Conservation (phyloP, 2,329 filamentous ascomycete species). For the Thyridium curvatum region DNA sequence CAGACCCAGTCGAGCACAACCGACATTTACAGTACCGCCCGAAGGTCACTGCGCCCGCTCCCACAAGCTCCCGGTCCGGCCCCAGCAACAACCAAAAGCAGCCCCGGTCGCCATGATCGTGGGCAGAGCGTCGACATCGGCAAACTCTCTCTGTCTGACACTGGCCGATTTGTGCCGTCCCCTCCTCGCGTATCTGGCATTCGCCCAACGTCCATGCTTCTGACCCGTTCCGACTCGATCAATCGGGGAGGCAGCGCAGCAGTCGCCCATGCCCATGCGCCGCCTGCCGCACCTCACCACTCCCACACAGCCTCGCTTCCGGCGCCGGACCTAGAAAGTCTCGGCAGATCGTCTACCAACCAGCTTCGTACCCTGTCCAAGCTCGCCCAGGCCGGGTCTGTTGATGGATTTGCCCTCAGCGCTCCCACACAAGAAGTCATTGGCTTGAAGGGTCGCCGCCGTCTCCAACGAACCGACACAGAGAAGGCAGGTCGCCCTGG, state of each 20-base stretch:
- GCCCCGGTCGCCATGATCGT: conserved; percentile 25
- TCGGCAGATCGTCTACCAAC: conserved; percentile 84
- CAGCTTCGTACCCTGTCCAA: conserved; percentile 84
- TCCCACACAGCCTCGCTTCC: conserved; percentile 42
- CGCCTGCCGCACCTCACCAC: conserved; percentile 28
- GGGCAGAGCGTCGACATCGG: conserved; percentile 61
- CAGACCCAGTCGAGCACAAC: conserved; percentile 32
- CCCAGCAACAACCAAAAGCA: conserved; percentile 20
- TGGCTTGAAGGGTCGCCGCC: conserved; percentile 77
- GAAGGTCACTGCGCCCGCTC: conserved; percentile 71
- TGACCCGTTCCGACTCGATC: conserved; percentile 52
- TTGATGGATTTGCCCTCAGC: conserved; percentile 75
- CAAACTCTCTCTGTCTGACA: conserved; percentile 43
- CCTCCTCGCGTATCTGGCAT: conserved; percentile 33
- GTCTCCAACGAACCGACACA: conserved; percentile 67
- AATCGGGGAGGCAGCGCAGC: conserved; percentile 25
- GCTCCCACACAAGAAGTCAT: conserved; percentile 78
- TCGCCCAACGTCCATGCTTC: conserved; percentile 56
- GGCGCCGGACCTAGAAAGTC: conserved; percentile 68
- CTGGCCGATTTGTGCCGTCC: conserved; percentile 25
- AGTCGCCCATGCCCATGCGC: conserved; percentile 17
- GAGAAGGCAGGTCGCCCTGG: conserved; percentile 38
- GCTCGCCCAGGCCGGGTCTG: conserved; percentile 67
- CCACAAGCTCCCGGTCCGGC: conserved; percentile 54
- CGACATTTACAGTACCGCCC: conserved; percentile 65